A percentile compares a stretch with the other conserved stretches of the same genome.
phyloP scores from a whole-genome alignment of 257 asterid species.

The Lycium barbarum region DNA sequence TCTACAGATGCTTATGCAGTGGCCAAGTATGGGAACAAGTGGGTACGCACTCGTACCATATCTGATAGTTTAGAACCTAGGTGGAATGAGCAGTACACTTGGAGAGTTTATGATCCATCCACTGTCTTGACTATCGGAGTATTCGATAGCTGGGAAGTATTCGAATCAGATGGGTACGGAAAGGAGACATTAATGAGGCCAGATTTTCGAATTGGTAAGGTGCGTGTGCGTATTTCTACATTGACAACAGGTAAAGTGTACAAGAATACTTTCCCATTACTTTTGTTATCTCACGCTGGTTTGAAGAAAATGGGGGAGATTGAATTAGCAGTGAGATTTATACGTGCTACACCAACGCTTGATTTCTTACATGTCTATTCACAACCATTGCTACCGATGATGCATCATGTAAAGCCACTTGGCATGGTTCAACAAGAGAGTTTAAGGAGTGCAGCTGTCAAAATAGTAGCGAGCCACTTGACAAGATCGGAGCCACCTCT shows the following conservation, averaged over 20 bases:
- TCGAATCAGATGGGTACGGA: conserved; percentile 45
- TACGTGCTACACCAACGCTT: conserved; percentile 65
- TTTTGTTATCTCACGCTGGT: conserved; percentile 62
- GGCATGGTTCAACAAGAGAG: conserved; percentile 74
- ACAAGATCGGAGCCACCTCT: conserved; percentile 87
- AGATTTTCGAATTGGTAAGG: conserved; percentile 80
- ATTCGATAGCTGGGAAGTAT: conserved; percentile 74
- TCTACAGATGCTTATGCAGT: conserved; percentile 82
- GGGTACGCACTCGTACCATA: conserved; percentile 86
- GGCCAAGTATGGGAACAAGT: conserved; percentile 84
- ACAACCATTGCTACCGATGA: conserved; percentile 71
- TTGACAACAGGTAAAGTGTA: conserved; percentile 66
- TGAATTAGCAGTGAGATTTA: conserved; percentile 70
- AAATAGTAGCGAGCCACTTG: conserved; percentile 64
- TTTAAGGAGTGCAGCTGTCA: conserved; percentile 56
- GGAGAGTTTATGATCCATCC: conserved; percentile 88
- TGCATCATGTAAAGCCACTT: conserved; percentile 84
- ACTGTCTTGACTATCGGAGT: conserved; percentile 80
- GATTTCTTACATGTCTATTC: conserved; percentile 77
- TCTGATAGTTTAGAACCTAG: conserved; percentile 73
- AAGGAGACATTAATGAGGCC: conserved; percentile 48
- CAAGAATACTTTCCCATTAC: conserved; percentile 59
- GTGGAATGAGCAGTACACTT: conserved; percentile 95
- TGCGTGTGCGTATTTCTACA: conserved; percentile 77
- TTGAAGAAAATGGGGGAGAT: conserved; percentile 90